Evolutionary conservation across 768 basidiomycete genomes (phyloP).

Genomic region (Mycena latifolia): DNA sequence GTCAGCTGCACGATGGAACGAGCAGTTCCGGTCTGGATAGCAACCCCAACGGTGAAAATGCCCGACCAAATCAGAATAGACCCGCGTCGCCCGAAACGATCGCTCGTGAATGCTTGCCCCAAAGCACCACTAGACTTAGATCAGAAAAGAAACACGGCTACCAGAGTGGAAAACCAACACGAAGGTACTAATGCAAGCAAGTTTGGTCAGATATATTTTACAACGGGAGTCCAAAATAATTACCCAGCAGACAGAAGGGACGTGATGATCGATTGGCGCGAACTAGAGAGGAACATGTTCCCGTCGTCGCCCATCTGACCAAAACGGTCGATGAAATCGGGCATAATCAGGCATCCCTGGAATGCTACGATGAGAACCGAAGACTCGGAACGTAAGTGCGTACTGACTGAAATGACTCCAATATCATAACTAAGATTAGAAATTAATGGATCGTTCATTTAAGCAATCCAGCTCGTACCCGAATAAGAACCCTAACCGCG

Average conservation of each 20-base stretch:
- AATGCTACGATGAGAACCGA: neutral
- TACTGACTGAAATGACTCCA: conserved; percentile 77
- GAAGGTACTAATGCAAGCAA: conserved; percentile 55
- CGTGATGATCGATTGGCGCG: conserved; percentile 82
- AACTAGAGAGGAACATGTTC: conserved; percentile 63
- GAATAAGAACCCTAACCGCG: conserved; percentile 67
- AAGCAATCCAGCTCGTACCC: conserved; percentile 53
- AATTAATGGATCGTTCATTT: neutral
- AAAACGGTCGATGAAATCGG: conserved; percentile 79
- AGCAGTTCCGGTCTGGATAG: conserved; percentile 76
- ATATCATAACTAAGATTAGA: conserved; percentile 61
- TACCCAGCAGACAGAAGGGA: conserved; percentile 83
- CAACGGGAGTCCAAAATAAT: neutral
- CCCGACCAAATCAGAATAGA: conserved; percentile 83
- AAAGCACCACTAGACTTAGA: conserved; percentile 64
- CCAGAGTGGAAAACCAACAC: conserved; percentile 51
- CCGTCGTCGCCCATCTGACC: conserved; percentile 65
- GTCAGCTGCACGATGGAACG: conserved; percentile 74
- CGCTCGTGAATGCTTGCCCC: conserved; percentile 80
- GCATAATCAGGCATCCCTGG: conserved; percentile 85
- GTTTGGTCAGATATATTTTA: neutral
- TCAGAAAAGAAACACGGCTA: conserved; percentile 21
- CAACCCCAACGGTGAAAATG: conserved; percentile 78
- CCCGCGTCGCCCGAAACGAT: conserved; percentile 76
- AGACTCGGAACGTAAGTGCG: neutral